These are phyloP conservation scores for Cadophora malorum DNA, from an alignment of 2,329 filamentous ascomycete species.

Conservation along the genomic window DNA sequence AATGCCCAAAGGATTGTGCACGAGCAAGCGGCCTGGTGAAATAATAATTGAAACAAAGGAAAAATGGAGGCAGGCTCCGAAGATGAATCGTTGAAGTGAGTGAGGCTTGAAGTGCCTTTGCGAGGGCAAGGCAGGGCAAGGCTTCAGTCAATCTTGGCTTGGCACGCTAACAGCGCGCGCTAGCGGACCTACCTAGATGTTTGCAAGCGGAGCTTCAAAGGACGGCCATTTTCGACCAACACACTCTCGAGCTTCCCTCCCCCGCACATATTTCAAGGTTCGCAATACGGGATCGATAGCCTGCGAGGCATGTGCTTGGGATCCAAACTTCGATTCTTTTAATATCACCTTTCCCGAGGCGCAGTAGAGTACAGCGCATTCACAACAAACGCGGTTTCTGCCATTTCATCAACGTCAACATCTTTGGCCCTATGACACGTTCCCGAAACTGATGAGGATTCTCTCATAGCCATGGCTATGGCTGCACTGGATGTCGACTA, in stretches of 20 bases:
- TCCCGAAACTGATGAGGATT: constrained; percentile 36
- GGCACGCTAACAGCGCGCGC: not conserved
- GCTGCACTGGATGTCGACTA: constrained; percentile 72
- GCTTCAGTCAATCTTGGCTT: not conserved
- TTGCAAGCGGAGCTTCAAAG: constrained; percentile 20
- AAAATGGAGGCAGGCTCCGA: constrained; percentile 18
- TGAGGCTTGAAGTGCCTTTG: not conserved
- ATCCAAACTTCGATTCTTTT: not conserved
- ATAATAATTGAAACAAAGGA: constrained; percentile 25
- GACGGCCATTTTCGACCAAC: not conserved
- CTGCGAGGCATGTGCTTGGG: constrained; percentile 14
- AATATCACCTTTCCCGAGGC: not conserved
- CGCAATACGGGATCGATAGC: not conserved
- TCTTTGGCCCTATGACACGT: constrained; percentile 24
- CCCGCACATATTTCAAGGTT: not conserved
- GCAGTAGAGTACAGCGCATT: constrained; percentile 21
- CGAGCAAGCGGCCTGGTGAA: constrained; percentile 11
- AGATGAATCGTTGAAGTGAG: not conserved
- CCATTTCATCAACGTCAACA: constrained; percentile 17
- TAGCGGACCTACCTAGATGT: constrained; percentile 8
- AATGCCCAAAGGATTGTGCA: constrained; percentile 4
- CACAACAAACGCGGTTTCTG: constrained; percentile 24
- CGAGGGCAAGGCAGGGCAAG: not conserved
- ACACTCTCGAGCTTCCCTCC: not conserved
- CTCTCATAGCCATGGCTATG: constrained; percentile 59